Evolutionary conservation across 2,329 filamentous ascomycete genomes (phyloP), one percentile per base, ranked within the genome.

Genomic region (Mycocentrospora acerina): DNA sequence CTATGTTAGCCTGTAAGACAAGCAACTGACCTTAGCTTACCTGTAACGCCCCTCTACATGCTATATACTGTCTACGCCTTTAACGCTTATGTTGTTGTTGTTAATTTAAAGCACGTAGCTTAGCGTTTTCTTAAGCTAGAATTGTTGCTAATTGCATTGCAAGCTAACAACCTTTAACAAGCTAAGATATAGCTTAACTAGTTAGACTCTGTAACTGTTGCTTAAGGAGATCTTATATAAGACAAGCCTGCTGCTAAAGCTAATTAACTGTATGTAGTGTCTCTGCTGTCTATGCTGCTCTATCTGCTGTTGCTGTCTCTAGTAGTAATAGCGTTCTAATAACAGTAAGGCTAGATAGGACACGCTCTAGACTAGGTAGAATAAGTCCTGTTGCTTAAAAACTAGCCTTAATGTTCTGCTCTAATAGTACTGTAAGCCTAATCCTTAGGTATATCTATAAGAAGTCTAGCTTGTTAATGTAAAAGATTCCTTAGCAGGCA

Each of bases 191-290:
- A 35, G 44, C 48, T 19, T 42, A 18, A 26, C 27, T 55, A 6
- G 32, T 43, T 30, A 42, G 49, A 36, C 46, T 55, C 44, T 55
- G 37, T 24, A 40, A 51, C 18, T 43, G 28, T 7, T 44, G 47
- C 11, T 35, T 11, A 32, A 54, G 40, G 10, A 40, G 40, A 4
- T 48, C 32, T 17, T 28, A 18, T 25, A 51, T 22, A 27, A 46
- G 41, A 4, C 26, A 27, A 40, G 43, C 44, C 48, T 56, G 41
- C 47, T 55, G 31, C 44, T 55, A 12, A 34, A 55, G 52, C 47
- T 55, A 31, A 12, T 14, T 30, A 34, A 35, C 22, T 29, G 44
- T 53, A 50, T 37, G 32, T n/a, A 42, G 45, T 18, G 41, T 55
- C 40, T 53, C 49, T 35, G 44, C 37, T 28, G 37, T 42, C 49